Evolutionary conservation across 139 green algal species (phyloP).

Genomic region (Chloropicon primus): DNA sequence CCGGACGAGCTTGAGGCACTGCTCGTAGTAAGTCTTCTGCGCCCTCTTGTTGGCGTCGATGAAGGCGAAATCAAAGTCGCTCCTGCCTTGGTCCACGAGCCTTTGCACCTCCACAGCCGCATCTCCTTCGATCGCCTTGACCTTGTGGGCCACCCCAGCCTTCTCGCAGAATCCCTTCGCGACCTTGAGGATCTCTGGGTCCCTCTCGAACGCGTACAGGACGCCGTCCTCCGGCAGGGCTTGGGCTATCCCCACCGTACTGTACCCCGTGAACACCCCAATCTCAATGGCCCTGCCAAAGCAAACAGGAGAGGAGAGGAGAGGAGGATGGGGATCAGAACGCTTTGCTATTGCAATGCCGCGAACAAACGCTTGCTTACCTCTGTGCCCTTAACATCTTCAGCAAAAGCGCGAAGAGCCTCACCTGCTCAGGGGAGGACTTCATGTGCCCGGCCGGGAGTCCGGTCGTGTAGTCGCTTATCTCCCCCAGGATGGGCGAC

Average conservation of each 20-base stretch:
- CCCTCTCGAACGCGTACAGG: constrained; percentile 64
- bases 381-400: constrained; percentile 29
- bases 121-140: constrained; percentile 22
- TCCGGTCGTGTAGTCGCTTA: neutral
- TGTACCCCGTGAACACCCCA: constrained; percentile 85
- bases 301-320: no score
- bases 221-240: constrained; percentile 48
- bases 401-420: constrained; percentile 57
- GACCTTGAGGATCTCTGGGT: constrained; percentile 45
- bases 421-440: constrained; percentile 66
- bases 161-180: constrained; percentile 47
- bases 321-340: no score
- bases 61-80: constrained; percentile 73
- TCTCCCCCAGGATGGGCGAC: neutral
- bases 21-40: constrained; percentile 76
- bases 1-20: constrained; percentile 59
- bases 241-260: constrained; percentile 48
- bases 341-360: no score
- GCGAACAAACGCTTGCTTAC: neutral
- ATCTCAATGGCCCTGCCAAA: constrained; percentile 46
- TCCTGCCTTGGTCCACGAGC: constrained; percentile 22
- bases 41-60: constrained; percentile 82
- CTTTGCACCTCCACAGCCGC: constrained; percentile 7
- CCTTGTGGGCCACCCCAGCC: constrained; percentile 46
- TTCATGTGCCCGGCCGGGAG: constrained; percentile 1